A percentile compares a stretch with the other conserved stretches of the same genome.
Evolutionary conservation across 768 basidiomycete species (phyloP).

Genomic region (Termitomyces sp.): DNA sequence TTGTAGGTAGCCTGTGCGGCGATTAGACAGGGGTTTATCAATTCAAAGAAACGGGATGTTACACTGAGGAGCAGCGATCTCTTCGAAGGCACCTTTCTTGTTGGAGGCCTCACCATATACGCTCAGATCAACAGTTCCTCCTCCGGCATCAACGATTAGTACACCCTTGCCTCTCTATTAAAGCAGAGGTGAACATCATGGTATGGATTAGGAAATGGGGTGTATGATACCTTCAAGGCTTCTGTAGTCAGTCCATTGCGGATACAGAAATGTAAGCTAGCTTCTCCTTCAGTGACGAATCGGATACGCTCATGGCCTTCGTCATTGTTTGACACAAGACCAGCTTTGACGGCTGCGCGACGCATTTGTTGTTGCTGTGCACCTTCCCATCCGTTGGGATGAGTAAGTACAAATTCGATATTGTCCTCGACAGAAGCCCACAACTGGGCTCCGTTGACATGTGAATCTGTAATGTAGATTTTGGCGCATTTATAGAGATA

Average conservation of each 20-base stretch:
- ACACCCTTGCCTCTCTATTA: not conserved
- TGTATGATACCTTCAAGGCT: conserved; percentile 15
- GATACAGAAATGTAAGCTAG: conserved; percentile 51
- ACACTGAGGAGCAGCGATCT: not conserved
- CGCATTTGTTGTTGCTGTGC: conserved; percentile 56
- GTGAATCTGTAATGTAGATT: conserved; percentile 41
- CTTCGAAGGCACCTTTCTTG: conserved; percentile 4
- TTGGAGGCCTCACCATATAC: conserved; percentile 38
- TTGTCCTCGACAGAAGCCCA: conserved; percentile 41
- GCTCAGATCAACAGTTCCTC: conserved; percentile 42
- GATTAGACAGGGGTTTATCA: not conserved
- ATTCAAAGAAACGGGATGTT: too few species aligned
- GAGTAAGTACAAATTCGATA: conserved; percentile 52
- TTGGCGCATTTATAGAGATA: conserved; percentile 45
- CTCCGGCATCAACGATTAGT: not conserved
- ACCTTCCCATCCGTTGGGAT: conserved; percentile 68
- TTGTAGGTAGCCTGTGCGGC: not conserved
- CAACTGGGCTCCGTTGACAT: conserved; percentile 22
- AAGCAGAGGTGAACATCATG: not conserved
- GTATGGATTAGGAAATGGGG: too few species aligned
- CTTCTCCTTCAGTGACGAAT: conserved; percentile 59
- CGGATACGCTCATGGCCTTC: conserved; percentile 29
- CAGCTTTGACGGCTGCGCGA: conserved; percentile 46
- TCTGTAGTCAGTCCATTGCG: conserved; percentile 33
- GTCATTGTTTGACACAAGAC: conserved; percentile 39